Conservation (phyloP, 2,329 filamentous ascomycete species). For the Balansia obtecta region DNA sequence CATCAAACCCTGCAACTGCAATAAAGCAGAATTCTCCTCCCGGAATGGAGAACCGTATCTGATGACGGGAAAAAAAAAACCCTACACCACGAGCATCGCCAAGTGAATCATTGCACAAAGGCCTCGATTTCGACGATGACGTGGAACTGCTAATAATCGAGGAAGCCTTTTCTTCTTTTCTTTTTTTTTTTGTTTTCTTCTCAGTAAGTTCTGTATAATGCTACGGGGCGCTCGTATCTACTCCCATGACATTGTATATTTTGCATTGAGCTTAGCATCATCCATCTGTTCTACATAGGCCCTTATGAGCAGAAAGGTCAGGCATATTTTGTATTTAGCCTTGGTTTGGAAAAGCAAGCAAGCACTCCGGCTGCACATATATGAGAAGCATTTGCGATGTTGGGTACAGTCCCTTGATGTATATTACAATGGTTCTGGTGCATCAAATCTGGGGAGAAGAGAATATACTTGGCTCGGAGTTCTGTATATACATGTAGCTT, state of each 20-base stretch:
- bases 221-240: neutral
- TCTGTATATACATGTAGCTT: neutral
- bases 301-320: neutral
- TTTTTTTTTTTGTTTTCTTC: no score
- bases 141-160: neutral
- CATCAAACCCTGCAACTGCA: conserved; percentile 15
- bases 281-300: neutral
- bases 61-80: conserved; percentile 8
- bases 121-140: neutral
- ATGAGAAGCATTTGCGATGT: neutral
- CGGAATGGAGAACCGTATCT: conserved; percentile 34
- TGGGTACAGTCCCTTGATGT: neutral
- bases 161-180: neutral
- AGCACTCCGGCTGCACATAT: neutral
- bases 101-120: neutral
- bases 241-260: neutral
- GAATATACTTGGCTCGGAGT: neutral
- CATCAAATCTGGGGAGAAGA: no score
- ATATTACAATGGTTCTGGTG: neutral
- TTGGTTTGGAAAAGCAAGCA: neutral
- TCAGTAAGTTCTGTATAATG: no score
- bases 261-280: neutral
- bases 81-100: neutral
- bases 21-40: conserved; percentile 15
- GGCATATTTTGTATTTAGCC: neutral